These are phyloP conservation scores for Penicillium samsonianum DNA, from an alignment of 495 filamentous ascomycete genomes.

Conservation along the genomic window DNA sequence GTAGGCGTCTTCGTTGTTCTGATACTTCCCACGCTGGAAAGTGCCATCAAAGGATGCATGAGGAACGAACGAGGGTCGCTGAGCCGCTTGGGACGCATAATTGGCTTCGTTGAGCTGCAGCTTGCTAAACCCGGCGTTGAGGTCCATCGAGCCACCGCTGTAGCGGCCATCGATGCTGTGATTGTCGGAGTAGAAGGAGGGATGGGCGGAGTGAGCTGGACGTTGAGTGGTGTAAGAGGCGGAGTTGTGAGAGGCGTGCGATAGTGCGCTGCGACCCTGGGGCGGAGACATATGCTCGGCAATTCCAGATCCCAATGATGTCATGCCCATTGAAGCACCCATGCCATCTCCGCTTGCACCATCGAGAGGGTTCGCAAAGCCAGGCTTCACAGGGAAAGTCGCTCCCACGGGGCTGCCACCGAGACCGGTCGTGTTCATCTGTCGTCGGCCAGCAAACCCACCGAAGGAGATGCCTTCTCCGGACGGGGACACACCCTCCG, in stretches of 20 bases:
- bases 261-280: conserved; percentile 31
- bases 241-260: conserved; percentile 45
- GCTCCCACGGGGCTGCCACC: conserved; percentile 33
- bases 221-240: conserved; percentile 37
- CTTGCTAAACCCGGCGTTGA: conserved; percentile 35
- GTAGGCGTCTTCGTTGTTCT: conserved; percentile 34
- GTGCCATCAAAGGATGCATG: conserved; percentile 39
- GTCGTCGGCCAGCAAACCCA: conserved; percentile 31
- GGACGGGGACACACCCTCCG: conserved; percentile 40
- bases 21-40: conserved; percentile 36
- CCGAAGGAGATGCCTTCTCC: conserved; percentile 38
- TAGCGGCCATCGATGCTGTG: conserved; percentile 39
- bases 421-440: conserved; percentile 36
- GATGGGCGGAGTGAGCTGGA: conserved; percentile 37
- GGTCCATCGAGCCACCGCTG: conserved; percentile 33
- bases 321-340: conserved; percentile 30
- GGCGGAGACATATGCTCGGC: conserved; percentile 35
- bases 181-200: conserved; percentile 46
- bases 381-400: conserved; percentile 35
- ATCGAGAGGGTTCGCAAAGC: conserved; percentile 35
- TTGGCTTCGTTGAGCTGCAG: conserved; percentile 39
- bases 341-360: conserved; percentile 33
- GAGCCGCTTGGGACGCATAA: conserved; percentile 22
- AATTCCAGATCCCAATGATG: conserved; percentile 31
- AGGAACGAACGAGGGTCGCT: conserved; percentile 34